phyloP scores from a whole-genome alignment of 2,329 filamentous ascomycete species.

The Fusarium beomiforme region DNA sequence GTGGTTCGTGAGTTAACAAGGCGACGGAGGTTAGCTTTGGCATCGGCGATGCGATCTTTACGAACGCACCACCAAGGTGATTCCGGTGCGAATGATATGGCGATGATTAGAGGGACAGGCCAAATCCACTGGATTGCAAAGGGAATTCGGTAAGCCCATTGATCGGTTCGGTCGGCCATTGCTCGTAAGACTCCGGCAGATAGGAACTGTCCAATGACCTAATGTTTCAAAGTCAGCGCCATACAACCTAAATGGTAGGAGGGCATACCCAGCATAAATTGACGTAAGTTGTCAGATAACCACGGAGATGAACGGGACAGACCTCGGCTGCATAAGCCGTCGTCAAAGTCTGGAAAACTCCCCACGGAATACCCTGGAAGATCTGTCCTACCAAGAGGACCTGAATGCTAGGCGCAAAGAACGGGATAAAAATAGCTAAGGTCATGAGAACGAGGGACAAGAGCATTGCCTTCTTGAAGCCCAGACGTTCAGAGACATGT shows the following conservation, averaged over 20 bases:
- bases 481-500: slow-evolving; percentile 15
- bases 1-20: neutral
- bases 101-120: neutral
- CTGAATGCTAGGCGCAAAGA: slow-evolving; percentile 47
- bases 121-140: neutral
- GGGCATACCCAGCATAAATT: slow-evolving; percentile 52
- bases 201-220: neutral
- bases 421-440: slow-evolving; percentile 44
- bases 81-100: neutral
- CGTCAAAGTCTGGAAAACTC: slow-evolving; percentile 53
- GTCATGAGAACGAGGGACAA: slow-evolving; percentile 54
- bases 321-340: slow-evolving; percentile 57
- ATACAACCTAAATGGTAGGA: neutral
- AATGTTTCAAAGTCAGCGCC: neutral
- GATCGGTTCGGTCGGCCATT: neutral
- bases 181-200: neutral
- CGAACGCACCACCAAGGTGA: neutral
- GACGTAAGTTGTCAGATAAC: slow-evolving; percentile 52
- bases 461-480: slow-evolving; percentile 57
- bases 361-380: slow-evolving; percentile 54
- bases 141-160: neutral
- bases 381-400: slow-evolving; percentile 57
- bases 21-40: neutral
- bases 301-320: slow-evolving; percentile 52
- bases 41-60: neutral